Evolutionary conservation across 495 filamentous ascomycete genomes (phyloP).

Genomic region (Durotheca rogersii): DNA sequence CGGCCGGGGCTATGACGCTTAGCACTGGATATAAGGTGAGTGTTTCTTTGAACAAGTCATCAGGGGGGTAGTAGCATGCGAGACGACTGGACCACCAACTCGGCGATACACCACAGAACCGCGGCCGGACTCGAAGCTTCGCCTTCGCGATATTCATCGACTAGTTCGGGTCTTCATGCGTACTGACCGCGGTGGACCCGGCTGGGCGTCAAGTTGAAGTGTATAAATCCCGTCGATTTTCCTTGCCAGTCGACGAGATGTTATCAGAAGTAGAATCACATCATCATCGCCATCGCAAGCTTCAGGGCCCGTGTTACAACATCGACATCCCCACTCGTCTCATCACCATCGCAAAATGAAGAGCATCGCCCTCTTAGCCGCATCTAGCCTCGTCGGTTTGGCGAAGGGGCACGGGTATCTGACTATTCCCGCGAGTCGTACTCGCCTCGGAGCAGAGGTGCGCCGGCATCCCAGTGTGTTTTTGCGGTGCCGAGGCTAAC

Average conservation of each 20-base stretch:
- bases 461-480: constrained; percentile 5
- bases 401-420: constrained; percentile 50
- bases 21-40: constrained; percentile 8
- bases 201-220: neutral
- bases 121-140: constrained; percentile 1
- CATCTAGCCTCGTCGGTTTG: constrained; percentile 23
- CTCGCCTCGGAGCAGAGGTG: constrained; percentile 51
- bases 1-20: constrained; percentile 24
- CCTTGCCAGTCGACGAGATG: constrained; percentile 1
- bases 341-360: constrained; percentile 19
- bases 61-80: constrained; percentile 10
- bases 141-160: constrained; percentile 6
- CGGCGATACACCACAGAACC: constrained; percentile 20
- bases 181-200: constrained; percentile 11
- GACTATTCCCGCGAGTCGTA: constrained; percentile 49
- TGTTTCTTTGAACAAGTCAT: constrained; percentile 6
- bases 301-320: neutral
- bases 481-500: constrained; percentile 4
- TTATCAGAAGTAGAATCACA: constrained; percentile 1
- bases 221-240: constrained; percentile 16
- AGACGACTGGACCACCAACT: constrained; percentile 4
- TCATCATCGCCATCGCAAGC: neutral
- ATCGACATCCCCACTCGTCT: neutral
- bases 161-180: constrained; percentile 26
- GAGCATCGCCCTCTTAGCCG: constrained; percentile 12